Percentiles rank a stretch among this genome's conserved stretches.
Conservation (phyloP, 148 eudicot genomes). For the Nyssa sinensis region DNA sequence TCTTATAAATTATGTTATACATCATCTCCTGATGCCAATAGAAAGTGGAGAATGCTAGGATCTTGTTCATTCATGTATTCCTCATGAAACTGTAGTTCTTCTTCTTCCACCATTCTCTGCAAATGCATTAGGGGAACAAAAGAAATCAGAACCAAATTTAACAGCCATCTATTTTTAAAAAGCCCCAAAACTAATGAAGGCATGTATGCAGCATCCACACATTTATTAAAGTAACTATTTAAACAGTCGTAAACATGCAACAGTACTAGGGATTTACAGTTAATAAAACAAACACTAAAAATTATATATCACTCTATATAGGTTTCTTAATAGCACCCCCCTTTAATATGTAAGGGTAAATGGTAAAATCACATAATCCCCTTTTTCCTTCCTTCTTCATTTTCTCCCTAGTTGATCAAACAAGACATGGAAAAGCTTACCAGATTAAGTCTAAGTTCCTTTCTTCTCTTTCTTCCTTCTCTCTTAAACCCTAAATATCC, state of each 20-base stretch:
- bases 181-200: neutral
- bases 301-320: neutral
- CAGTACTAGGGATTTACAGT: neutral
- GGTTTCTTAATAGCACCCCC: too few species aligned
- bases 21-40: slow-evolving; percentile 96
- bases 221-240: too few species aligned
- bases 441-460: too few species aligned
- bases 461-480: too few species aligned
- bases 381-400: too few species aligned
- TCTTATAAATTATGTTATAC: slow-evolving; percentile 34
- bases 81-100: slow-evolving; percentile 89
- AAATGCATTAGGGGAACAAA: slow-evolving; percentile 16
- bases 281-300: neutral
- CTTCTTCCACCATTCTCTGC: slow-evolving; percentile 97
- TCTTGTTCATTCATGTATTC: slow-evolving; percentile 97
- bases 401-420: too few species aligned
- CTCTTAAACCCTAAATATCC: too few species aligned
- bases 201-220: neutral
- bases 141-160: slow-evolving; percentile 1
- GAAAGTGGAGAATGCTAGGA: slow-evolving; percentile 98
- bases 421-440: too few species aligned
- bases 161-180: neutral
- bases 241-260: neutral
- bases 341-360: too few species aligned
- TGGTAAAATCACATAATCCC: too few species aligned